A percentile compares a stretch with the other conserved stretches of the same genome.
phyloP scores from a whole-genome alignment of 1,284 basidiomycete species.

The Cutaneotrichosporon sp. region DNA sequence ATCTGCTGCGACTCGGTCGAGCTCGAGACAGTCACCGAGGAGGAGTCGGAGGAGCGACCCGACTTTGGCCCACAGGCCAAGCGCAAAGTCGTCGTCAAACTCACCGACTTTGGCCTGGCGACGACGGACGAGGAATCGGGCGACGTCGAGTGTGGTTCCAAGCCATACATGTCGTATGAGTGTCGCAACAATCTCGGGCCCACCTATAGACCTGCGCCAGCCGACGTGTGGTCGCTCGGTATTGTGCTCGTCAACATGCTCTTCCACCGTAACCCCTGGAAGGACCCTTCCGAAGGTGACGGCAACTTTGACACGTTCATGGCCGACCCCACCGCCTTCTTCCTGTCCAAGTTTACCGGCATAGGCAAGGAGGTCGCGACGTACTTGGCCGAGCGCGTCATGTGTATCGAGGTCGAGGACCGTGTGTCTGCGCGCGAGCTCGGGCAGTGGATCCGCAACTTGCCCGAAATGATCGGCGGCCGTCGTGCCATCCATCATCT shows the following conservation, averaged over 20 bases:
- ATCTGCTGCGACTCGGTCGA: constrained; percentile 74
- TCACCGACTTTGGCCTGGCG: constrained; percentile 94
- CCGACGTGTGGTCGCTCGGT: constrained; percentile 97
- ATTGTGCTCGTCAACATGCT: constrained; percentile 99
- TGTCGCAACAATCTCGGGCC: constrained; percentile 95
- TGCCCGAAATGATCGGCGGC: constrained; percentile 64
- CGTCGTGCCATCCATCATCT: constrained; percentile 40
- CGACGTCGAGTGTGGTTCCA: constrained; percentile 97
- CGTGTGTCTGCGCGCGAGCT: constrained; percentile 77
- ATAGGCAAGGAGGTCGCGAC: constrained; percentile 82
- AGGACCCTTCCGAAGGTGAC: constrained; percentile 74
- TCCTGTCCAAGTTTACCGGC: constrained; percentile 84
- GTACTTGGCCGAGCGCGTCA: constrained; percentile 77
- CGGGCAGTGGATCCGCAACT: constrained; percentile 74
- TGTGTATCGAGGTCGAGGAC: constrained; percentile 61
- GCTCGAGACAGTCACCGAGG: constrained; percentile 50
- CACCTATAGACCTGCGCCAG: constrained; percentile 85
- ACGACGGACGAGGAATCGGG: constrained; percentile 81
- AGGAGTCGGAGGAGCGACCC: constrained; percentile 29
- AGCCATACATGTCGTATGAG: constrained; percentile 99
- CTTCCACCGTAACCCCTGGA: constrained; percentile 98
- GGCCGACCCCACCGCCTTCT: constrained; percentile 72
- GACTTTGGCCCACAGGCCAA: constrained; percentile 45
- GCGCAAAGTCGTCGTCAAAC: constrained; percentile 73
- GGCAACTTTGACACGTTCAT: constrained; percentile 78